Conservation (phyloP, 2,329 filamentous ascomycete species). For the Coccinonectria pachysandricola region DNA sequence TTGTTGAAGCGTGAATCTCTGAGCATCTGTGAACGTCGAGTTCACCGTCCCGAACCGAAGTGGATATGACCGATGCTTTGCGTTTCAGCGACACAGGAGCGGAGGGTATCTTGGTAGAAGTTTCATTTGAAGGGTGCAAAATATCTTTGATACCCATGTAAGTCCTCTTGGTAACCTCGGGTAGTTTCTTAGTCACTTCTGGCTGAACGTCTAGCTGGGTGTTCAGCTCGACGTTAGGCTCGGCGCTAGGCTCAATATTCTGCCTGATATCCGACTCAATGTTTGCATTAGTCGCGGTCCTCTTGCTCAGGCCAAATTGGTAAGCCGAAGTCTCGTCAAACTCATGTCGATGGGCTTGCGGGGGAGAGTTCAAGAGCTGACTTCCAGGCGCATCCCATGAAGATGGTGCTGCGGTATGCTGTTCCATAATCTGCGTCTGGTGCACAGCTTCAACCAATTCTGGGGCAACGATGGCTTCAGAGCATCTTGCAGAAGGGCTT, state of each 20-base stretch:
- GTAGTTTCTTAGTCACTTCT: constrained; percentile 3
- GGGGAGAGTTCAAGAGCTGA: constrained; percentile 23
- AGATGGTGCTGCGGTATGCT: constrained; percentile 3
- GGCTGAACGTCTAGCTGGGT: no score
- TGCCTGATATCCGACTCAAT: constrained; percentile 1
- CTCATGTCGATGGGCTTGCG: background rate
- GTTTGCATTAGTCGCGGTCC: constrained; percentile 1
- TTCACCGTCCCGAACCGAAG: constrained; percentile 1
- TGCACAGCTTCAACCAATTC: background rate
- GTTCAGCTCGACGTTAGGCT: no score
- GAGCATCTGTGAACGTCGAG: background rate
- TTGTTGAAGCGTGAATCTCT: constrained; percentile 2
- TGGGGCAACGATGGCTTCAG: no score
- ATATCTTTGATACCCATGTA: constrained; percentile 3
- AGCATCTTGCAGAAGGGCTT: no score
- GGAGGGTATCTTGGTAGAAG: background rate
- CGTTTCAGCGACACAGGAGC: no score
- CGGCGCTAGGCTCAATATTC: no score
- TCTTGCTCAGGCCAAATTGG: constrained; percentile 20
- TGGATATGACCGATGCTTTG: no score
- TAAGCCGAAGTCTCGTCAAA: constrained; percentile 23
- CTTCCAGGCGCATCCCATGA: constrained; percentile 21
- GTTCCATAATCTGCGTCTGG: background rate
- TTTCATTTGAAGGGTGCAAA: constrained; percentile 1
- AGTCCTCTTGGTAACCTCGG: constrained; percentile 2